Percentiles rank a stretch among this genome's conserved stretches.
These are phyloP conservation scores for Emericellopsis terricola DNA, from an alignment of 495 filamentous ascomycete species.

Conservation along the genomic window DNA sequence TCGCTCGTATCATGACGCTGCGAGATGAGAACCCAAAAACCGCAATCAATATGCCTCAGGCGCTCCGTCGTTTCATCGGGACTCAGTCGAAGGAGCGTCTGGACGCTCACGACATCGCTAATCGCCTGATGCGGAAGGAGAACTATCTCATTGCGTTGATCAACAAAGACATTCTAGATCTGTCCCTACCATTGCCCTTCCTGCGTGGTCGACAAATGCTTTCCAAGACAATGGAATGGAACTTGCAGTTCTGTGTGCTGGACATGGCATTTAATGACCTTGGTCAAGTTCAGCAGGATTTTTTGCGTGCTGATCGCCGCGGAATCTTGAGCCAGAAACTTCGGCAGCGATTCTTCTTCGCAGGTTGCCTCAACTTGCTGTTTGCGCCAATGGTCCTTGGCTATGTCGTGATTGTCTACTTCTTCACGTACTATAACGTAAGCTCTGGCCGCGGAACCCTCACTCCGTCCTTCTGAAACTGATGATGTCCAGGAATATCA, in stretches of 20 bases:
- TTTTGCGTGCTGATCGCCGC: slow-evolving; percentile 68
- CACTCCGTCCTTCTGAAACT: background rate
- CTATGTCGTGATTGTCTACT: slow-evolving; percentile 71
- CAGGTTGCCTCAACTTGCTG: slow-evolving; percentile 71
- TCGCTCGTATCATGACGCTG: slow-evolving; percentile 71
- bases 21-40: slow-evolving; percentile 77
- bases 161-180: slow-evolving; percentile 87
- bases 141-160: slow-evolving; percentile 93
- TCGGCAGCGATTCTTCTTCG: slow-evolving; percentile 57
- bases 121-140: slow-evolving; percentile 87
- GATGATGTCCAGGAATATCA: slow-evolving; percentile 51
- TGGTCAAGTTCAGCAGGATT: slow-evolving; percentile 64
- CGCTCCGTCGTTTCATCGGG: slow-evolving; percentile 46
- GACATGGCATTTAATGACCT: slow-evolving; percentile 86
- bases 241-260: slow-evolving; percentile 69
- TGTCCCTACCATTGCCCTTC: slow-evolving; percentile 74
- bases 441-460: slow-evolving; percentile 14
- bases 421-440: slow-evolving; percentile 82
- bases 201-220: slow-evolving; percentile 60
- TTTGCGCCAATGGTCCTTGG: slow-evolving; percentile 68
- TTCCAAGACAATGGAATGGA: slow-evolving; percentile 72
- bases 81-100: slow-evolving; percentile 87
- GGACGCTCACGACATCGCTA: slow-evolving; percentile 94
- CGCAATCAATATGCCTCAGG: slow-evolving; percentile 27
- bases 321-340: slow-evolving; percentile 58